Evolutionary conservation across 2,329 filamentous ascomycete species (phyloP), one percentile per base, ranked within the genome.

Genomic region (Trichoderma semiorbis): DNA sequence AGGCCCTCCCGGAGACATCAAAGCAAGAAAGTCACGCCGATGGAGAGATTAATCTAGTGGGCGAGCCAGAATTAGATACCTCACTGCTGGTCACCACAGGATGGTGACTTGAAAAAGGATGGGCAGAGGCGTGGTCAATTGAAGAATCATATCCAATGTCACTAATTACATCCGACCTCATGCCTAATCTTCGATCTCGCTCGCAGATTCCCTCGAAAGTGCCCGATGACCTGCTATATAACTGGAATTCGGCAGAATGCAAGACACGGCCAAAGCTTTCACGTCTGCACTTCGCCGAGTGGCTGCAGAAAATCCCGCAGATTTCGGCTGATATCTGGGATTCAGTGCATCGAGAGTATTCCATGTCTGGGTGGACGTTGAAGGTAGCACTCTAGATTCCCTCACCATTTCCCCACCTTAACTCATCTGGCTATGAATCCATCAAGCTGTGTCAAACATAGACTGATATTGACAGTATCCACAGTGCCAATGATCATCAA

Each of bases 361-460:
- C 6, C 4, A 28, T 18, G n/a, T 16, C 10, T 67, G 39, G 28
- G 32, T 11, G 18, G 21, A 57, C 18, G 28, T 67, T 67, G 12
- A 57, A 16, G 47, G 47, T 66, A 39, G 28, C 7, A 7, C 1
- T 30, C 24, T 28, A 8, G n/a, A 12, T 10, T 12, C 30, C 1
- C 32, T 12, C 30, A 1, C 32, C 5, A 7, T 16, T n/a, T 21
- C 10, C 30, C 12, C 5, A 21, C 5, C 28, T 16, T 3, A 2
- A 21, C 11, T 5, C 18, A 21, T 34, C 3, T 24, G 30, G 32
- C 21, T 4, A 53, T 50, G 2, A 36, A n/a, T 39, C 21, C 1
- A 16, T 3, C 58, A 39, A 0, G 3, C 0, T 39, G 1, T 18
- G 43, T 0, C 11, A n/a, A n/a, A n/a, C n/a, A 14, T 16, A 18